phyloP scores from a whole-genome alignment of 345 rosid species.

The Eucalyptus pumila region DNA sequence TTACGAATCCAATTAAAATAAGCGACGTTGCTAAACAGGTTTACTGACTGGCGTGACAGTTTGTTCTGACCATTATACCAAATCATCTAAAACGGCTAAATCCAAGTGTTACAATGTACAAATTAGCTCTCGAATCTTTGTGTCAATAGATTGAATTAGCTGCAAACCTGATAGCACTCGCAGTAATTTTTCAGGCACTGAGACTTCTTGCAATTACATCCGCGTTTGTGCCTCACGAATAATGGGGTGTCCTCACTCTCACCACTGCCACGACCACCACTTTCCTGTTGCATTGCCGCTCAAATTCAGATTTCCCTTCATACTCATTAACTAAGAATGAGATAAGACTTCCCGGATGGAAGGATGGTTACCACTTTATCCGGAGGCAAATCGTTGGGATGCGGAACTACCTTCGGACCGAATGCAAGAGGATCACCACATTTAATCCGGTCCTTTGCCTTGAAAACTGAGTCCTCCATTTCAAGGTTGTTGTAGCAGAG shows the following conservation, averaged over 20 bases:
- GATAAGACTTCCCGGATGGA: neutral
- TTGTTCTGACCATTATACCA: neutral
- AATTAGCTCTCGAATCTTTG: neutral
- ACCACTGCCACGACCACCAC: neutral
- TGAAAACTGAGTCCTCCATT: constrained; percentile 40
- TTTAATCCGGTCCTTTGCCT: constrained; percentile 43
- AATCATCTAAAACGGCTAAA: neutral
- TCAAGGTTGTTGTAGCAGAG: constrained; percentile 56
- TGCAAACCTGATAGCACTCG: constrained; percentile 60
- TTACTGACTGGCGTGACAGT: neutral
- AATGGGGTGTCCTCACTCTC: constrained; percentile 43
- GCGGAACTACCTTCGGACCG: constrained; percentile 38
- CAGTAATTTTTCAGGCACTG: constrained; percentile 72
- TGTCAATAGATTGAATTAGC: neutral
- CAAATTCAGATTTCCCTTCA: neutral
- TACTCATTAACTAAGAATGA: neutral
- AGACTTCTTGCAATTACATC: constrained; percentile 81
- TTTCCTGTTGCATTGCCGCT: neutral
- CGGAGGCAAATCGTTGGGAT: neutral
- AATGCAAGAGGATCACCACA: constrained; percentile 68
- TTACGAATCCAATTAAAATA: neutral
- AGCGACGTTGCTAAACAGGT: neutral
- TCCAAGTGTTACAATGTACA: neutral
- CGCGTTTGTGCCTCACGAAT: constrained; percentile 68
- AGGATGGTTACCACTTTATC: neutral